Evolutionary conservation across 805 yeast species (phyloP).

Genomic region (Brettanomyces naardenensis): DNA sequence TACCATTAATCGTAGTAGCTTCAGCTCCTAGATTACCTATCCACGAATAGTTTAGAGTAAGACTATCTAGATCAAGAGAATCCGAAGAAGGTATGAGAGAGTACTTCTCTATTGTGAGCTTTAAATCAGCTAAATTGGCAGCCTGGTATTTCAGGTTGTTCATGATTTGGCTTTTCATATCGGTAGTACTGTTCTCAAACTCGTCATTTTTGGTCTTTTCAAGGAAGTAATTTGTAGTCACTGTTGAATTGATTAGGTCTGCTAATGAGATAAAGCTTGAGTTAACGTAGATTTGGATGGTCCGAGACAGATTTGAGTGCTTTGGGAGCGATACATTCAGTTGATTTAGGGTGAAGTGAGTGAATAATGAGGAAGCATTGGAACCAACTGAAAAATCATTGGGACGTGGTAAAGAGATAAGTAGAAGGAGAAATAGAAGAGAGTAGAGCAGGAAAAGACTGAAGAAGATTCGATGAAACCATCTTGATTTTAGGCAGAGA

Average conservation of each 20-base stretch:
- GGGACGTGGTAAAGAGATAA: not conserved
- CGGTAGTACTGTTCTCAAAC: not conserved
- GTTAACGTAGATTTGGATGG: not conserved
- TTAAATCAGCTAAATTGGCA: not conserved
- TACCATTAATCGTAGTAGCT: too few relatives aligned
- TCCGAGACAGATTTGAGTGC: too few relatives aligned
- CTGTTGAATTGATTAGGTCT: not conserved
- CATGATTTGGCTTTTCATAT: not conserved
- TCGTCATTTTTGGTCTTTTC: not conserved
- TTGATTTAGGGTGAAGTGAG: not conserved
- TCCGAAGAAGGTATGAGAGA: not conserved
- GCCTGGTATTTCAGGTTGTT: slow-evolving; percentile 1
- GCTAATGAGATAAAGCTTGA: not conserved
- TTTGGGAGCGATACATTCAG: not conserved
- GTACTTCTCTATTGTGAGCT: not conserved
- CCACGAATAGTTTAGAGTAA: slow-evolving; percentile 6
- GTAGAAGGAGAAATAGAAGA: not conserved
- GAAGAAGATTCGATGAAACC: slow-evolving; percentile 12
- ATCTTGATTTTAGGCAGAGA: slow-evolving; percentile 18
- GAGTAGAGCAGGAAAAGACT: slow-evolving; percentile 3
- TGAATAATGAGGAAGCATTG: not conserved
- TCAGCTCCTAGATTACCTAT: not conserved
- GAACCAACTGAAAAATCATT: not conserved
- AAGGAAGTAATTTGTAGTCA: not conserved
- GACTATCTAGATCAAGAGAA: not conserved